Conservation (phyloP, 1,284 basidiomycete genomes). For the Cryptococcus sp. region DNA sequence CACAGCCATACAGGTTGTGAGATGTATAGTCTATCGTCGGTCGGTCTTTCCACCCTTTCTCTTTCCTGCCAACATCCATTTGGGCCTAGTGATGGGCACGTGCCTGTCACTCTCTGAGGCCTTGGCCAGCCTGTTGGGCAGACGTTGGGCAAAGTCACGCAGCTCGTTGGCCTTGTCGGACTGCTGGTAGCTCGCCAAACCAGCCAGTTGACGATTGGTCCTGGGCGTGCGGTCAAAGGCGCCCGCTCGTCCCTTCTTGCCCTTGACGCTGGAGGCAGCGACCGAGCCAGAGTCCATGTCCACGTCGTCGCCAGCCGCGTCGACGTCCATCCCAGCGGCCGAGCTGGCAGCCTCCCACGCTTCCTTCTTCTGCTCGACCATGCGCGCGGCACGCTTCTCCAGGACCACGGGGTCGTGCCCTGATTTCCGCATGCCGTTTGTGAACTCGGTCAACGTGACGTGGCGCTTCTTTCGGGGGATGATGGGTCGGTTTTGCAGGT, state of each 20-base stretch:
- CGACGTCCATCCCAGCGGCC: conserved; percentile 18
- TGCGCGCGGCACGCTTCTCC: conserved; percentile 78
- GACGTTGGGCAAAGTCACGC: conserved; percentile 79
- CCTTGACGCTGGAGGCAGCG: conserved; percentile 53
- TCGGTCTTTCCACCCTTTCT: conserved; percentile 83
- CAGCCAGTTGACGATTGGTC: conserved; percentile 73
- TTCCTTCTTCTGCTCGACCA: conserved; percentile 57
- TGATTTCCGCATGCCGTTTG: conserved; percentile 75
- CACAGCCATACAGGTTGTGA: neutral
- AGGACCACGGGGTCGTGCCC: conserved; percentile 88
- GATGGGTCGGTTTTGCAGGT: conserved; percentile 78
- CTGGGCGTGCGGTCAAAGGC: conserved; percentile 62
- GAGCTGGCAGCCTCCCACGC: conserved; percentile 50
- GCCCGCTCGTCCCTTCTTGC: conserved; percentile 58
- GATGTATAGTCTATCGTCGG: conserved; percentile 61
- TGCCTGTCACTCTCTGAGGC: conserved; percentile 84
- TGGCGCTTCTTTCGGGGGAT: conserved; percentile 84
- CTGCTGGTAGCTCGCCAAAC: conserved; percentile 79
- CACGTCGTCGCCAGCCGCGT: conserved; percentile 26
- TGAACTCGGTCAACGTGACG: conserved; percentile 84
- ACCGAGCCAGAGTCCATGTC: conserved; percentile 34
- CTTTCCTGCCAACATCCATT: conserved; percentile 76
- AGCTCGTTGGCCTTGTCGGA: conserved; percentile 74
- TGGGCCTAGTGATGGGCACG: conserved; percentile 53
- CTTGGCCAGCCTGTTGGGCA: conserved; percentile 81